Percentiles rank a stretch among this genome's conserved stretches.
These are phyloP conservation scores for Podospora fimiseda DNA, from an alignment of 495 filamentous ascomycete species.

Conservation along the genomic window DNA sequence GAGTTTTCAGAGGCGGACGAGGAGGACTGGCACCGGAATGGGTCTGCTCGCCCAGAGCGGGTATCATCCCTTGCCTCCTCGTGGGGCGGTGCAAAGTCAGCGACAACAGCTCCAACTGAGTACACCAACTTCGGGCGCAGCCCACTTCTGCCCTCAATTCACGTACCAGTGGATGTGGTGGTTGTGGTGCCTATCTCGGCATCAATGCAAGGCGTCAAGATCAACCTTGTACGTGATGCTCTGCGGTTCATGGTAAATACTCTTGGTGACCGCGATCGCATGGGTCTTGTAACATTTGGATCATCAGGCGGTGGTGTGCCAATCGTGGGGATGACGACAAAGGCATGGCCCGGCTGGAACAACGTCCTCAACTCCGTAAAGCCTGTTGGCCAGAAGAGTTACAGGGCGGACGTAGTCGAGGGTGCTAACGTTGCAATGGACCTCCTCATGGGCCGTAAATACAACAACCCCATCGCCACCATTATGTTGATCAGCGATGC, in stretches of 20 bases:
- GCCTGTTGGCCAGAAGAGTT: constrained; percentile 91
- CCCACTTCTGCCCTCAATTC: constrained; percentile 56
- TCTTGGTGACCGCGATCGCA: constrained; percentile 89
- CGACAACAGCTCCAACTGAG: constrained; percentile 72
- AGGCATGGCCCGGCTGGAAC: constrained; percentile 86
- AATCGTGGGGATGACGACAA: constrained; percentile 95
- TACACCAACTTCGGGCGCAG: constrained; percentile 61
- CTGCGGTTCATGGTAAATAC: constrained; percentile 88
- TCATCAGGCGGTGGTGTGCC: constrained; percentile 90
- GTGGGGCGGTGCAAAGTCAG: constrained; percentile 74
- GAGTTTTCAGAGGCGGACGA: constrained; percentile 84
- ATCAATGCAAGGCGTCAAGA: constrained; percentile 98
- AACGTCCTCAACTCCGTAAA: constrained; percentile 84
- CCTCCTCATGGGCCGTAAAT: constrained; percentile 94
- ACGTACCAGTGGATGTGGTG: constrained; percentile 92
- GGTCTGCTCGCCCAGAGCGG: constrained; percentile 57
- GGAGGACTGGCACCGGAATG: constrained; percentile 73
- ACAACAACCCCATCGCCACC: constrained; percentile 90
- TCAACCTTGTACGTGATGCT: constrained; percentile 88
- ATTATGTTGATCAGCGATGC: constrained; percentile 98
- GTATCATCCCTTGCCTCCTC: constrained; percentile 82
- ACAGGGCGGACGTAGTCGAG: constrained; percentile 94
- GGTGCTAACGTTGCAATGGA: constrained; percentile 99
- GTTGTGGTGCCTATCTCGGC: constrained; percentile 96
- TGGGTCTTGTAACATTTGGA: constrained; percentile 97